Conservation (phyloP, 345 rosid species). For the Chamaenerion angustifolium region DNA sequence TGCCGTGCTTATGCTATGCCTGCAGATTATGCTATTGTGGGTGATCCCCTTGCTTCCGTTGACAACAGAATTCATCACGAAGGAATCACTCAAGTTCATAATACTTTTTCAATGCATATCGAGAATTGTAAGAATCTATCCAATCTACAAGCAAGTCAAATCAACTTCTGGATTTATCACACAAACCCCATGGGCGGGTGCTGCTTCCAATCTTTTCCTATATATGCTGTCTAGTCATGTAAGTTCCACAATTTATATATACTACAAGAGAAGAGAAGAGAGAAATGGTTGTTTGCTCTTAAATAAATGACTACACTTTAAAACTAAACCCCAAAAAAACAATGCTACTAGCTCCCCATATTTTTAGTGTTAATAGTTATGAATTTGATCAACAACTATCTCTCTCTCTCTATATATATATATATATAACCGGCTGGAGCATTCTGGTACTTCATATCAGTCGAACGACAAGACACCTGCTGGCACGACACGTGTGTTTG, state of each 20-base stretch:
- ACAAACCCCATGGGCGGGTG: conserved; percentile 97
- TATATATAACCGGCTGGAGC: conserved; percentile 76
- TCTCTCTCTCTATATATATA: too few species aligned
- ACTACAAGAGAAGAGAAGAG: too few species aligned
- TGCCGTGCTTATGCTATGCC: too few species aligned
- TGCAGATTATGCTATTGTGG: too few species aligned
- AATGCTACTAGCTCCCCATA: too few species aligned
- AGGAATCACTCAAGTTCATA: conserved; percentile 59
- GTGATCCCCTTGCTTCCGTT: conserved; percentile 41
- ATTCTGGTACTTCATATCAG: conserved; percentile 72
- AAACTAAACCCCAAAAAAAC: too few species aligned
- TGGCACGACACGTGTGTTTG: conserved; percentile 58
- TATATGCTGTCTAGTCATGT: conserved; percentile 99
- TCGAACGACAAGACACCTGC: conserved; percentile 52
- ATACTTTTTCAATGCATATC: conserved; percentile 67
- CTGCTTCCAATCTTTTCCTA: conserved; percentile 81
- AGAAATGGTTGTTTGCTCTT: too few species aligned
- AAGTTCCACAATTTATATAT: too few species aligned
- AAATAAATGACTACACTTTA: too few species aligned
- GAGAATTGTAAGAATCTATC: conserved; percentile 61
- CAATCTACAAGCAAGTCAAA: conserved; percentile 70
- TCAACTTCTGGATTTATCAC: conserved; percentile 83
- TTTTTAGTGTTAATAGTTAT: too few species aligned
- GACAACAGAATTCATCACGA: conserved; percentile 35
- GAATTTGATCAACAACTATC: too few species aligned